Base-by-base conservation (phyloP, 768 basidiomycete species). In the Suillus occidentalis region DNA sequence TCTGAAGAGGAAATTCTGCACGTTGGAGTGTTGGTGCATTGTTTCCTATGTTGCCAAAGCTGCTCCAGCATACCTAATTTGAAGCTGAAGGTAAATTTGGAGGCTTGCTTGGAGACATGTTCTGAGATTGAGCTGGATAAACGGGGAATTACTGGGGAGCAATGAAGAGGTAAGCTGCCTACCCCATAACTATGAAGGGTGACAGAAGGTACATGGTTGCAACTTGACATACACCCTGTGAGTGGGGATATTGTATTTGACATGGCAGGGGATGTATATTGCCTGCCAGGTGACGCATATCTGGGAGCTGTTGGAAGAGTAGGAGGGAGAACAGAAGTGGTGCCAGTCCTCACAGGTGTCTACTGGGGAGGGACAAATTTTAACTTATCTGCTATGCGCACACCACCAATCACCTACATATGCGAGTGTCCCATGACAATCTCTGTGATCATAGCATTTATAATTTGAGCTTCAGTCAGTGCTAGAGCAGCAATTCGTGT, bases 181-280 rank as follows among this genome's bases (percentile, higher is more conserved):
- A 28, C 28, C 28, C 28, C 28, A 28, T 28, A 28, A 28, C 28
- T 3, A 28, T 28, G 28, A 28, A 28, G 28, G 63, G 89, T 91
- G 16, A 78, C 82, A 49, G 88, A 91, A 71, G 90, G 90, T 10
- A 91, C 90, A 42, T 92, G 89, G 89, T 76, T 91, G 61, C 82
- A 89, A 14, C 82, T 91, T 37, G 90, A 91, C 70, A 89, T 90
- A 2, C 86, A 89, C 66, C 88, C 88, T n/a, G 76, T 78, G 61
- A 82, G 84, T 3, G 89, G 90, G 14, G 90, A 91, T 67, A 83
- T 91, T 52, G 81, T 90, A 8, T 91, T 90, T 63, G 90, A 90
- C 72, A 89, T 91, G 84, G 75, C 87, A 8, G 90, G 90, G 3
- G 89, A 92, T 71, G 71, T 91, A 36, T 91, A 90, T 73, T 91